phyloP scores from a whole-genome alignment of 1,139 yeast genomes.

The Zygoascus hellenicus region DNA sequence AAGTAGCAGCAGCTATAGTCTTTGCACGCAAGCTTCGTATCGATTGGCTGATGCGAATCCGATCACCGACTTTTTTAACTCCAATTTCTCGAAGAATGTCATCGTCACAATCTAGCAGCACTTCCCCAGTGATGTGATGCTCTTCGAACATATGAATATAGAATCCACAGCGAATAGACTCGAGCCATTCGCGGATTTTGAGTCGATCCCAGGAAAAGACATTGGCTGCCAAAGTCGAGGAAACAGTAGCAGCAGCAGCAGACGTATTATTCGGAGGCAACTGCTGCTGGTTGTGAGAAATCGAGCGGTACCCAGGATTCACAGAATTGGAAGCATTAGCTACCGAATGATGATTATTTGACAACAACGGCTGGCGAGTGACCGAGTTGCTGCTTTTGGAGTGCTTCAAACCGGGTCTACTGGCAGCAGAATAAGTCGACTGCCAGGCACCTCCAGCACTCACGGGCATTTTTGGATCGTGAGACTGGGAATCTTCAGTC shows the following conservation, averaged over 20 bases:
- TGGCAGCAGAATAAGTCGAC: constrained; percentile 1
- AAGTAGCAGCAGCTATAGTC: constrained; percentile 15
- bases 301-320: background rate
- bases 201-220: constrained; percentile 3
- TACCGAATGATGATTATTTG: background rate
- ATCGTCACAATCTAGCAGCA: constrained; percentile 60
- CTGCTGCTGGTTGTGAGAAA: background rate
- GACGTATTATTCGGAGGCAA: background rate
- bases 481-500: background rate
- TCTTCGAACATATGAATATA: constrained; percentile 32
- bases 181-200: constrained; percentile 35
- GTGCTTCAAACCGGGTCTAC: background rate
- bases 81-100: constrained; percentile 72
- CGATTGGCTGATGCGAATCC: constrained; percentile 59
- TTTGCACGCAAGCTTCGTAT: constrained; percentile 27
- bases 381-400: background rate
- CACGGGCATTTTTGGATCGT: constrained; percentile 2
- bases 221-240: background rate
- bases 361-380: background rate
- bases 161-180: constrained; percentile 30
- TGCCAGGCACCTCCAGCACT: background rate
- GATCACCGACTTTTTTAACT: constrained; percentile 71
- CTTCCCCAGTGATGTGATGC: constrained; percentile 54
- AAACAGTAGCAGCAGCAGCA: background rate
- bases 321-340: background rate